Evolutionary conservation across 345 rosid genomes (phyloP), one percentile per base, ranked within the genome.

Genomic region (Diplotaxis tenuifolia): DNA sequence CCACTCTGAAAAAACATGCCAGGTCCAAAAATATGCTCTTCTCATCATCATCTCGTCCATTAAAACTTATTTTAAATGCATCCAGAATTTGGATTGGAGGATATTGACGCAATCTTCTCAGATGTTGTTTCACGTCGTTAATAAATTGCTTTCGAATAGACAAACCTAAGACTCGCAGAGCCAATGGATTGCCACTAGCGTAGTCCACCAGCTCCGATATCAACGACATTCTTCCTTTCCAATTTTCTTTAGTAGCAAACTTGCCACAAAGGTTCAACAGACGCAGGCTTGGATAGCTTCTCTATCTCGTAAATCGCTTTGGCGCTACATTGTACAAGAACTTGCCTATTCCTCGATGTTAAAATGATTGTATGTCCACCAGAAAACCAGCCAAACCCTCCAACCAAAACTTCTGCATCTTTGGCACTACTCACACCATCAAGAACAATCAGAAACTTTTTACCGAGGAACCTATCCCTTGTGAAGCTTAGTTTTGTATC

Each of bases 1-100:
- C 55, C 8, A 80, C 77, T 12, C 36, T 71, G 7, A 81, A 81
- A 42, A 83, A 83, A 65, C 82, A 81, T 18, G 82, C 83, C 0
- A 85, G 57, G 47, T 83, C 86, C 10, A 81, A 67, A 79, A 83
- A 79, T 4, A 67, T 65, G 8, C 11, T 32, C 71, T 77, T 70
- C 23, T 64, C 76, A 2, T 71, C 5, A 5, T 70, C 72, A 27
- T 67, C n/a, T 8, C 65, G 74, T 28, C 67, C 55, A 67, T 78
- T 40, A 28, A 65, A 83, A 25, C 85, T 78, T 22, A 42, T 77
- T 29, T 16, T 28, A 40, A 83, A 65, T 2, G 78, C 38, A 0
- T 65, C 22, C 0, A 7, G 70, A 27, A 85, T 67, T 0, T 79
- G 16, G 0, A 6, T 12, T 1, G 65, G 50, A 45, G 75, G 79